Evolutionary conservation across 2,329 filamentous ascomycete species (phyloP), one percentile per base, ranked within the genome.

Genomic region (Ampelomyces quisqualis): DNA sequence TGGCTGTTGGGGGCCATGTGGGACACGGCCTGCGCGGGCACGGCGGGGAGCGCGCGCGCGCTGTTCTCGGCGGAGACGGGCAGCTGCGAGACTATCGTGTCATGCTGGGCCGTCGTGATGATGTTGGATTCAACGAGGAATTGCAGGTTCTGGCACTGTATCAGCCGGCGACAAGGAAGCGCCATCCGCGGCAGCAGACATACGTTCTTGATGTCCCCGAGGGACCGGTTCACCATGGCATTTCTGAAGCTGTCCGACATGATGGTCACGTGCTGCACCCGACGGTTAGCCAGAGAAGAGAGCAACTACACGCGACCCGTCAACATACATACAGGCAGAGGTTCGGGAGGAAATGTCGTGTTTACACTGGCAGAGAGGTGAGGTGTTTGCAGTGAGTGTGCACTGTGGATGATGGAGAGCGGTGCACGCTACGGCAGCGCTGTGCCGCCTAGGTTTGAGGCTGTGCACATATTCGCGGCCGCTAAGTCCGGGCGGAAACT

Each of bases 151-250:
- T 95, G 55, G 29, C 17, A 8, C 14, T 22, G 15, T 38, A n/a
- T 21, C 28, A n/a, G 22, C 2, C 22, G 21, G 33, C 22, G 15
- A 14, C 33, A 27, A 19, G 13, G 7, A 11, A 20, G 8, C 9
- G 2, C n/a, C 9, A 18, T 13, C 14, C 13, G 11, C 9, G n/a
- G 10, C 2, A 35, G 13, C 17, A 34, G 30, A 49, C 81, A 57
- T 75, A 90, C 89, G 64, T 85, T 89, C 74, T 89, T 90, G 74
- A 95, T 90, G 61, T 81, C 85, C 53, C 89, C 85, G 64, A 95
- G 81, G 64, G 88, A 90, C 73, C 89, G 82, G 75, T 91, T 93
- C 71, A 85, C 82, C 78, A 81, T 79, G 31, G 80, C 80, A 45
- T 73, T 70, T 46, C 64, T 70, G 64, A 76, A 71, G 47, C 71